A percentile compares a stretch with the other conserved stretches of the same genome.
Evolutionary conservation across 768 basidiomycete genomes (phyloP).

Genomic region (Pleurotus sapidus): DNA sequence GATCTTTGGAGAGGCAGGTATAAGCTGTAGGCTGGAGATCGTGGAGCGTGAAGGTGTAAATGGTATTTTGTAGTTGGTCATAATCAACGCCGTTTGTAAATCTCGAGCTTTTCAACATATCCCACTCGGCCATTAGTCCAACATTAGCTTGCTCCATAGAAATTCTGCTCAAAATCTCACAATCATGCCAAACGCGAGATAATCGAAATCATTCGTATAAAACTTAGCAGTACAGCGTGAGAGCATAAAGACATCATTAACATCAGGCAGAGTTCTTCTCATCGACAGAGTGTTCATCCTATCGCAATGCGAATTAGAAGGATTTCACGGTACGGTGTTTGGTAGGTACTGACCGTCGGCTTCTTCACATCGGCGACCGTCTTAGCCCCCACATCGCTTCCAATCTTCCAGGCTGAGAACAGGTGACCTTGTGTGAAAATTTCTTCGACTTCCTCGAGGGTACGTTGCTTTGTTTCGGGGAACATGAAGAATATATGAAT

Average conservation of each 20-base stretch:
- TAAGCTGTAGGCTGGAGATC: no score
- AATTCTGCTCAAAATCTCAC: no score
- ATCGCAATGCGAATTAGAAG: background rate
- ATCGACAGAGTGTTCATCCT: background rate
- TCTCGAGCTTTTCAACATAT: no score
- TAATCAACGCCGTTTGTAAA: no score
- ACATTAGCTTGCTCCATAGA: no score
- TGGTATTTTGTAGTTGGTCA: no score
- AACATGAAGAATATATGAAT: conserved; percentile 77
- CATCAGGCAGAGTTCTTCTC: background rate
- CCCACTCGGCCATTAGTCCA: no score
- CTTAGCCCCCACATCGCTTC: conserved; percentile 59
- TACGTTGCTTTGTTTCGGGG: conserved; percentile 72
- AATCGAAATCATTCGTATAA: no score
- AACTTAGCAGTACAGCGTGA: no score
- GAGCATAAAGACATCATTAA: background rate
- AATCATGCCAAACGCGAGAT: no score
- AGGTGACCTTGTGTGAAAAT: conserved; percentile 68
- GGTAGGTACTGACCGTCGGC: conserved; percentile 6
- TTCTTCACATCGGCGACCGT: conserved; percentile 46
- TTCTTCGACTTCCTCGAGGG: conserved; percentile 78
- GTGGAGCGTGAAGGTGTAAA: no score
- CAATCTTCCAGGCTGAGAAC: conserved; percentile 72
- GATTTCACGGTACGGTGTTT: background rate
- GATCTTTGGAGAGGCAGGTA: background rate